phyloP scores from a whole-genome alignment of 78 protist species.

The Emiliania huxleyi region DNA sequence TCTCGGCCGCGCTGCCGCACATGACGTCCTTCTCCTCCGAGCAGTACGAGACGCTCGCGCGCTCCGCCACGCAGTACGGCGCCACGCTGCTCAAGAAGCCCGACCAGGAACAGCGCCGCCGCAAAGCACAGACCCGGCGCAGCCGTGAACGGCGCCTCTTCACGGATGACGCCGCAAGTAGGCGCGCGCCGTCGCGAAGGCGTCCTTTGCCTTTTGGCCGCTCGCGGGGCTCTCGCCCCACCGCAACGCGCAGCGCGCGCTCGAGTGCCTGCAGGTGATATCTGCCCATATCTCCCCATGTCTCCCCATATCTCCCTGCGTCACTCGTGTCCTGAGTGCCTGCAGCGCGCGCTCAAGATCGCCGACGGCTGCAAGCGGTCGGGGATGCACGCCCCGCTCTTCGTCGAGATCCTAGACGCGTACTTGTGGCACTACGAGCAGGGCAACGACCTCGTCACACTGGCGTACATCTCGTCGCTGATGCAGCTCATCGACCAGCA shows the following conservation, averaged over 20 bases:
- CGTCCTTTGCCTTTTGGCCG: not conserved
- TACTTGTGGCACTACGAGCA: constrained; percentile 59
- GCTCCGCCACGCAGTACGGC: constrained; percentile 54
- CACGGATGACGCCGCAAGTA: too few species aligned
- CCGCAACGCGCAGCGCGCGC: constrained; percentile 42
- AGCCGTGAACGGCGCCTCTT: too few species aligned
- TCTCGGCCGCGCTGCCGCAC: constrained; percentile 68
- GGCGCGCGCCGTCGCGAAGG: not conserved
- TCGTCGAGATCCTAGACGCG: constrained; percentile 84
- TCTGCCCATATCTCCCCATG: too few species aligned
- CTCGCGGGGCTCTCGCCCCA: not conserved
- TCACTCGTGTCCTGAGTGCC: too few species aligned
- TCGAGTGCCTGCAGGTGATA: too few species aligned
- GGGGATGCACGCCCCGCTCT: constrained; percentile 48
- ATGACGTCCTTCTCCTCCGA: constrained; percentile 65
- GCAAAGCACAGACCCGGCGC: too few species aligned
- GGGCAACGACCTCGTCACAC: not conserved
- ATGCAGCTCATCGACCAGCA: constrained; percentile 1
- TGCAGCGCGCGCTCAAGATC: constrained; percentile 69
- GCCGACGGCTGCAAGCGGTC: constrained; percentile 66
- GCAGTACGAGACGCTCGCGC: constrained; percentile 73
- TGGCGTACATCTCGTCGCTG: not conserved
- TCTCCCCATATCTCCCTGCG: too few species aligned
- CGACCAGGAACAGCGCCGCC: too few species aligned
- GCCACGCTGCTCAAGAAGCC: constrained; percentile 72